These are phyloP conservation scores for Tolypocladium tropicale DNA, from an alignment of 2,329 filamentous ascomycete genomes.

Conservation along the genomic window DNA sequence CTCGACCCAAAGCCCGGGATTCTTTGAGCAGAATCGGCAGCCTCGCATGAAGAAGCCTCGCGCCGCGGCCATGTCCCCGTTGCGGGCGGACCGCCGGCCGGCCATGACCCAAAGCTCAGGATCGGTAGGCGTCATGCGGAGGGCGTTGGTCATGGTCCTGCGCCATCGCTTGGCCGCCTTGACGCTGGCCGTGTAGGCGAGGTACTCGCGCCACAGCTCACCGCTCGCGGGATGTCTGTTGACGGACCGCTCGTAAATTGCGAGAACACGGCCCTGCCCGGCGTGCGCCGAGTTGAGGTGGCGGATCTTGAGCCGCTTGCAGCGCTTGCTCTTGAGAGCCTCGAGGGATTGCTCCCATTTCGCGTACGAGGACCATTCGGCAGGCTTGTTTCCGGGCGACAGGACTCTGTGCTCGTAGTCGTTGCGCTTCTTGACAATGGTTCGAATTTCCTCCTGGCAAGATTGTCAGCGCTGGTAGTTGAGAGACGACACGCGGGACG, in stretches of 20 bases:
- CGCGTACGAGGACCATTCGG: conserved; percentile 78
- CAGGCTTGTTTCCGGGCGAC: conserved; percentile 62
- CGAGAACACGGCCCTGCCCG: conserved; percentile 75
- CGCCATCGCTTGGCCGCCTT: conserved; percentile 58
- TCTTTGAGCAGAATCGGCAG: conserved; percentile 74
- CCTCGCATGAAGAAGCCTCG: conserved; percentile 81
- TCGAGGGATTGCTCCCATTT: conserved; percentile 63
- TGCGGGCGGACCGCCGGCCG: conserved; percentile 63
- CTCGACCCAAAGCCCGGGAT: conserved; percentile 71
- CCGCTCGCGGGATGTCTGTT: conserved; percentile 74
- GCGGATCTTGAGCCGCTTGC: conserved; percentile 69
- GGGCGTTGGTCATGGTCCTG: conserved; percentile 53
- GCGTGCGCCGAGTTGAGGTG: conserved; percentile 53
- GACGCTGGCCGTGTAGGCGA: conserved; percentile 65
- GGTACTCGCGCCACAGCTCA: conserved; percentile 80
- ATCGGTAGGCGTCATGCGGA: conserved; percentile 79
- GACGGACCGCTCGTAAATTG: conserved; percentile 79
- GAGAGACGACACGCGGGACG: conserved; percentile 9
- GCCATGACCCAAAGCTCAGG: conserved; percentile 81
- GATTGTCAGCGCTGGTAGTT: neutral
- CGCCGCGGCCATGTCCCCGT: conserved; percentile 81
- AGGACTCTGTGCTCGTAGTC: conserved; percentile 90
- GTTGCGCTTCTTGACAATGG: conserved; percentile 81
- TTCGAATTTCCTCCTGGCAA: conserved; percentile 74
- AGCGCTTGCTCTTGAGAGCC: conserved; percentile 68